A percentile compares a stretch with the other conserved stretches of the same genome.
phyloP scores from a whole-genome alignment of 805 yeast genomes.

The Yamadazyma sp. region DNA sequence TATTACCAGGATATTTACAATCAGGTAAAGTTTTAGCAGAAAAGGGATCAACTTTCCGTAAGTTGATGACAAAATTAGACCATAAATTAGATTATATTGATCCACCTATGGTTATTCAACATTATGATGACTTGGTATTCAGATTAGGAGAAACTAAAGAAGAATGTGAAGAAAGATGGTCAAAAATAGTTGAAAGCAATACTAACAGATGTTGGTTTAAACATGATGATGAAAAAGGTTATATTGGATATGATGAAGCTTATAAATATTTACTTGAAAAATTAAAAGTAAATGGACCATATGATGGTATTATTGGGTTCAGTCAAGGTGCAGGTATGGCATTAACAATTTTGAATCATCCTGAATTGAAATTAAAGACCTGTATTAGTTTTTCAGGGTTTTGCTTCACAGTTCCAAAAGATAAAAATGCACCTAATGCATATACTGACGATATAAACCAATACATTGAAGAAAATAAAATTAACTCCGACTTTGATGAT shows the following conservation, averaged over 20 bases:
- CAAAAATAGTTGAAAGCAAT: slow-evolving; percentile 22
- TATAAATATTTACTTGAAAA: slow-evolving; percentile 23
- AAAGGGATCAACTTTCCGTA: slow-evolving; percentile 30
- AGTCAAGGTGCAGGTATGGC: slow-evolving; percentile 44
- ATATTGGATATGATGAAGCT: slow-evolving; percentile 28
- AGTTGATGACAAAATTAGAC: slow-evolving; percentile 23
- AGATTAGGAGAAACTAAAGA: slow-evolving; percentile 21
- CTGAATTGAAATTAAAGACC: slow-evolving; percentile 24
- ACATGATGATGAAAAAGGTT: slow-evolving; percentile 17
- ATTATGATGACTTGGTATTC: slow-evolving; percentile 28
- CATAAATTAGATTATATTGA: slow-evolving; percentile 31
- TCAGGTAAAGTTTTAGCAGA: slow-evolving; percentile 30
- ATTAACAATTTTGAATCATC: slow-evolving; percentile 20
- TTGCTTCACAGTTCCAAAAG: slow-evolving; percentile 28
- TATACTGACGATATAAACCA: slow-evolving; percentile 21
- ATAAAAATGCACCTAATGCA: slow-evolving; percentile 13
- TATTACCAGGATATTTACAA: slow-evolving; percentile 39
- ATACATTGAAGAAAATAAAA: slow-evolving; percentile 17
- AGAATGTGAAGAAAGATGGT: slow-evolving; percentile 31
- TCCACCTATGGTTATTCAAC: slow-evolving; percentile 26
- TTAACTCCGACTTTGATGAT: slow-evolving; percentile 17
- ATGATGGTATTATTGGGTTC: slow-evolving; percentile 40
- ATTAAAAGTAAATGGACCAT: slow-evolving; percentile 36
- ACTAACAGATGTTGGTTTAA: slow-evolving; percentile 39
- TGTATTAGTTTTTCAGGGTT: slow-evolving; percentile 30